Evolutionary conservation across 1,284 basidiomycete genomes (phyloP).

Genomic region (Rhodotorula sp.): DNA sequence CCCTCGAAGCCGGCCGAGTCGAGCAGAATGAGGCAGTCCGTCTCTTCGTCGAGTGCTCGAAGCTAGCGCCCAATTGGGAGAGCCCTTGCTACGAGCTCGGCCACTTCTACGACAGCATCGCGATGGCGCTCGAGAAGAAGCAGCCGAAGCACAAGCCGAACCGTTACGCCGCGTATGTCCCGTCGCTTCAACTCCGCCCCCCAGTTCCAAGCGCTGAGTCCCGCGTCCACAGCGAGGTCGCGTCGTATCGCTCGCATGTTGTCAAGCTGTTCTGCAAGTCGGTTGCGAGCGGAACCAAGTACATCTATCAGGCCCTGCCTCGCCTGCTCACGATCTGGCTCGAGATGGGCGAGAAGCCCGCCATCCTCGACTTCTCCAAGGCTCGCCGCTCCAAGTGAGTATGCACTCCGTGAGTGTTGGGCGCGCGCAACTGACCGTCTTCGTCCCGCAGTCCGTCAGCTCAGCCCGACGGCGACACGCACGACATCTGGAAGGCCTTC

Average conservation of each 20-base stretch:
- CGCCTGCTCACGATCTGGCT: conserved; percentile 94
- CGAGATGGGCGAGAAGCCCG: conserved; percentile 73
- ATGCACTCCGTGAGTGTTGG: too few species aligned
- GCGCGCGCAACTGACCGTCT: background rate
- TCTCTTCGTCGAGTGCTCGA: conserved; percentile 62
- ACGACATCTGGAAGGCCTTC: conserved; percentile 54
- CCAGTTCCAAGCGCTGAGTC: background rate
- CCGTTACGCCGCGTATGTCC: background rate
- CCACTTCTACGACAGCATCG: conserved; percentile 71
- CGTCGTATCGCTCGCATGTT: conserved; percentile 41
- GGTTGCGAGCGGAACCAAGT: conserved; percentile 84
- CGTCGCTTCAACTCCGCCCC: rapidly evolving
- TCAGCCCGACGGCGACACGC: conserved; percentile 11
- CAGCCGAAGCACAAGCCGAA: conserved; percentile 8
- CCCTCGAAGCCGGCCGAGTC: conserved; percentile 82
- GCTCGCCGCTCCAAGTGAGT: conserved; percentile 22
- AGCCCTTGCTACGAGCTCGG: conserved; percentile 83
- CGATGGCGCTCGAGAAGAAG: conserved; percentile 22
- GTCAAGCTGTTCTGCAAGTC: conserved; percentile 73
- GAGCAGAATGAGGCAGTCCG: conserved; percentile 67
- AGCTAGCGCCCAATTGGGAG: conserved; percentile 73
- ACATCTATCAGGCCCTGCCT: conserved; percentile 93
- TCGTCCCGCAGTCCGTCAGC: background rate
- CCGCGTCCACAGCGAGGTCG: background rate
- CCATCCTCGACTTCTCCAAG: conserved; percentile 43